Base-by-base conservation (phyloP, 495 filamentous ascomycete genomes). In the Pseudevernia furfuracea region DNA sequence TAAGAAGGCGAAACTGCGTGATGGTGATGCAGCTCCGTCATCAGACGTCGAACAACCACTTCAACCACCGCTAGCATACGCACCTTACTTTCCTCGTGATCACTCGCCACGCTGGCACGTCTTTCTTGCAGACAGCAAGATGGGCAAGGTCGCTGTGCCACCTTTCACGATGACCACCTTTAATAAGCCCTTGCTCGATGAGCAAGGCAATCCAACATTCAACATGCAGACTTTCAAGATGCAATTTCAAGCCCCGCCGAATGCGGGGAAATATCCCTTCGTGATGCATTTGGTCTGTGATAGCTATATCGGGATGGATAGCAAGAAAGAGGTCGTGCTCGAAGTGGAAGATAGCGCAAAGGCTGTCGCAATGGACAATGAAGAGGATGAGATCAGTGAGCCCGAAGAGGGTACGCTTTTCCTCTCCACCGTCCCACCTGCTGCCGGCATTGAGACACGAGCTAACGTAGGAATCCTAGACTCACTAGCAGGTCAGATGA, bases 181-280 rank as follows among this genome's bases (percentile, higher is more conserved):
- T 68, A 90, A 96, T 76, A 90, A 92, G 79, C 88, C 89, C 14
- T 80, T 96, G 44, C 88, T 89, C 65, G 84, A 87, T 64, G 80
- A 82, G 52, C 79, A 80, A 64, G 89, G 88, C 61, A 87, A 87
- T 67, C 90, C 91, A 23, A 96, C 92, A 8, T 97, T 89, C 76
- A 85, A 90, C 67, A 85, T 98, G 77, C 91, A 96, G 75, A 97
- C 94, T 17, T 80, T 97, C 70, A 96, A 96, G 78, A 91, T 95
- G 77, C 94, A 97, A 76, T 98, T 98, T 78, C 90, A 93, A 71
- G 92, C 94, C 25, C 94, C 94, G 59, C 92, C 93, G 38, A 91
- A 97, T 74, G 83, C 89, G 17, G 95, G 92, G 52, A 87, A 91
- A 71, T 97, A 96, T 74, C 89, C 87, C 0, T 98, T 98, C 73